Conservation (phyloP, 331 rosid genomes). For the Rhamnella rubrinervis region DNA sequence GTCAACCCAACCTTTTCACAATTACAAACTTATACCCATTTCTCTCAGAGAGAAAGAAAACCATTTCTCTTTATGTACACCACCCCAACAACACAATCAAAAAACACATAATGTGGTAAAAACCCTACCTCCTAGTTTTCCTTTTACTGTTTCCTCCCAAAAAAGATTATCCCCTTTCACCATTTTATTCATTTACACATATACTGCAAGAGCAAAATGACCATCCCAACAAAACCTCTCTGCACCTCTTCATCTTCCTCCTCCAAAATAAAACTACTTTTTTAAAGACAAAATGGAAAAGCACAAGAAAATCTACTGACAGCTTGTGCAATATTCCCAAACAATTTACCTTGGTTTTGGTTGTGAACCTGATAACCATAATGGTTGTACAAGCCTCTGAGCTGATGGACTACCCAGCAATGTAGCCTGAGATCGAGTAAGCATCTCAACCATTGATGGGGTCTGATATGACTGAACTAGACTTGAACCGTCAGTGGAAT, state of each 20-base stretch:
- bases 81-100: slow-evolving; percentile 47
- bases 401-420: slow-evolving; percentile 75
- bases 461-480: slow-evolving; percentile 91
- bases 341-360: slow-evolving; percentile 76
- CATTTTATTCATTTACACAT: slow-evolving; percentile 77
- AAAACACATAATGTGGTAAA: slow-evolving; percentile 41
- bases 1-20: slow-evolving; percentile 44
- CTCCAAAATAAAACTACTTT: slow-evolving; percentile 28
- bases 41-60: slow-evolving; percentile 27
- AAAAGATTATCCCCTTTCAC: slow-evolving; percentile 39
- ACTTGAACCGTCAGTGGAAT: slow-evolving; percentile 83
- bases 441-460: slow-evolving; percentile 96
- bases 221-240: slow-evolving; percentile 47
- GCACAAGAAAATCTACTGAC: slow-evolving; percentile 35
- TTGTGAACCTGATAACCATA: slow-evolving; percentile 55
- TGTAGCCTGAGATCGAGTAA: slow-evolving; percentile 86
- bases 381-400: slow-evolving; percentile 83
- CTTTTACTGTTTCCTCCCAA: slow-evolving; percentile 37
- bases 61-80: slow-evolving; percentile 46
- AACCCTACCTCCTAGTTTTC: slow-evolving; percentile 47
- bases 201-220: slow-evolving; percentile 53
- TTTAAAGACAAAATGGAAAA: slow-evolving; percentile 34
- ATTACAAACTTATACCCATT: slow-evolving; percentile 43
- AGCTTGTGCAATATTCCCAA: slow-evolving; percentile 23
- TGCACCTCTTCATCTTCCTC: slow-evolving; percentile 38